phyloP scores from a whole-genome alignment of 495 filamentous ascomycete genomes.

The Talaromyces adpressus region DNA sequence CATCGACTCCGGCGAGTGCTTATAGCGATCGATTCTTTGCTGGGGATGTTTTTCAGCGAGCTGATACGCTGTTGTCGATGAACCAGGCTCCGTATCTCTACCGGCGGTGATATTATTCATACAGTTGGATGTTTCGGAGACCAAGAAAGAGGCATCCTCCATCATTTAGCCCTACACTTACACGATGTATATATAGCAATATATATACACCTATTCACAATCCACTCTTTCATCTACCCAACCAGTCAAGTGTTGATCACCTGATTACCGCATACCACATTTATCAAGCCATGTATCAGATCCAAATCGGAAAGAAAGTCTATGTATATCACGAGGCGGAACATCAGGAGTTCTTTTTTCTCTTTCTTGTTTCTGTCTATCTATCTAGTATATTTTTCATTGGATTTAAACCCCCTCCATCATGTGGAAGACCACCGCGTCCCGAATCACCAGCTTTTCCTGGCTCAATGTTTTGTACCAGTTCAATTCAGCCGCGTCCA shows the following conservation, averaged over 20 bases:
- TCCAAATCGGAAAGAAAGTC: background rate
- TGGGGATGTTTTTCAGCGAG: slow-evolving; percentile 67
- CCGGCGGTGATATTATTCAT: slow-evolving; percentile 33
- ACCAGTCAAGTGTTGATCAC: background rate
- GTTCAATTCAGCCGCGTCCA: too few species aligned
- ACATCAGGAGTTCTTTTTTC: background rate
- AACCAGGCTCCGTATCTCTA: slow-evolving; percentile 34
- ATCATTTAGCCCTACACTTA: background rate
- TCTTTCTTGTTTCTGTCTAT: background rate
- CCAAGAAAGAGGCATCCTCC: too few species aligned
- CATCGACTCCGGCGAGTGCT: slow-evolving; percentile 66
- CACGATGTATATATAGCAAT: background rate
- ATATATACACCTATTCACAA: background rate
- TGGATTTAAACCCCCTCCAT: too few species aligned
- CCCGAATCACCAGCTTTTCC: too few species aligned
- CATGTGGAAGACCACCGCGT: too few species aligned
- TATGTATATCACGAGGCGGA: background rate
- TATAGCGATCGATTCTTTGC: slow-evolving; percentile 58
- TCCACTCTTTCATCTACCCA: background rate
- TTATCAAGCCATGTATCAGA: background rate
- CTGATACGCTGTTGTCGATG: slow-evolving; percentile 62
- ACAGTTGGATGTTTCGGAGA: too few species aligned
- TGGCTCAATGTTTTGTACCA: too few species aligned
- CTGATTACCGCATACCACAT: background rate
- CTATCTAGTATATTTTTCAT: too few species aligned